phyloP scores from a whole-genome alignment of 495 filamentous ascomycete genomes.

The Hypoxylon subgilvum region DNA sequence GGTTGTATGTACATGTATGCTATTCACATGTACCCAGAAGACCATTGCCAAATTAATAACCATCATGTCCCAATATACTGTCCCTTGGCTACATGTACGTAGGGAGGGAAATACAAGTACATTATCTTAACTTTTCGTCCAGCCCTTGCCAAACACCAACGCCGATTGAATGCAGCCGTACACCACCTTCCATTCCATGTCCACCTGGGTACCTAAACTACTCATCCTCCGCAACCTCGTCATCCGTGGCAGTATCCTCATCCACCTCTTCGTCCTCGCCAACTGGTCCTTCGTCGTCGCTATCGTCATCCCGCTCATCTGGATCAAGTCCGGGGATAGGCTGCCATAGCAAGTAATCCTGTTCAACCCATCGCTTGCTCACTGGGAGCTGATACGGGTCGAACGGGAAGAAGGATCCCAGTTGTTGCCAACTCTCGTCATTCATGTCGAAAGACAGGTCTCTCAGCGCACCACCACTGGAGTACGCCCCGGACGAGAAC shows the following conservation, averaged over 20 bases:
- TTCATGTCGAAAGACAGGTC: constrained; percentile 68
- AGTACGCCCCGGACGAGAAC: constrained; percentile 55
- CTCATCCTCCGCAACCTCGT: constrained; percentile 47
- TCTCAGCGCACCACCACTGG: constrained; percentile 58
- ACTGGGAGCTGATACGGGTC: constrained; percentile 89
- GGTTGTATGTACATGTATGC: too few relatives aligned
- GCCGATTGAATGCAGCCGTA: constrained; percentile 27
- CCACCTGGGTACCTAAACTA: neutral
- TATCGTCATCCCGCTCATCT: constrained; percentile 55
- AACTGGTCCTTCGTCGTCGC: constrained; percentile 51
- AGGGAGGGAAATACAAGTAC: too few relatives aligned
- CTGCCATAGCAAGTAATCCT: constrained; percentile 85
- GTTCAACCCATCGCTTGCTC: constrained; percentile 83
- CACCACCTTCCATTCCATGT: constrained; percentile 12
- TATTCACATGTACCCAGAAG: too few relatives aligned
- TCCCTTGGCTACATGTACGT: too few relatives aligned
- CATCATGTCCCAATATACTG: too few relatives aligned
- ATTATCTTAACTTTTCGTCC: constrained; percentile 24
- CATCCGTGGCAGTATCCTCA: constrained; percentile 57
- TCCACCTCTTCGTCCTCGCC: constrained; percentile 60
- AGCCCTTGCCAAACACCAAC: constrained; percentile 15
- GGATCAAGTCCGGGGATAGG: constrained; percentile 71
- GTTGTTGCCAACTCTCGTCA: constrained; percentile 72
- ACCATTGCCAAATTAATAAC: too few relatives aligned
- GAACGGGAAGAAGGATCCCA: constrained; percentile 96